Base-by-base conservation (phyloP, 257 asterid species). In the Forsythia suspensa region DNA sequence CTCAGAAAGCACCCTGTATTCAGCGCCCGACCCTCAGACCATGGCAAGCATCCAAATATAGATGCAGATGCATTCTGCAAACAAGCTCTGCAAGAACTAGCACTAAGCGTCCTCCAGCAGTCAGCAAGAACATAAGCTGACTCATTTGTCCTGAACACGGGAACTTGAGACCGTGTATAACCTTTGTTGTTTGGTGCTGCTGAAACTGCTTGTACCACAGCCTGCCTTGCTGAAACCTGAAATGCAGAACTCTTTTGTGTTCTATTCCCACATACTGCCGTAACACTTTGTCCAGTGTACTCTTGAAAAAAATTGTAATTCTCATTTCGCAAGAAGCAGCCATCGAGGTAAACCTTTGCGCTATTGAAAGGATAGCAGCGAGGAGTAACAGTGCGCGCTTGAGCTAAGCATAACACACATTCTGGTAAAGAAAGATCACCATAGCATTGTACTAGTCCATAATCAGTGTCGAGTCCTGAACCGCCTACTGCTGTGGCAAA, bases 1-100 rank as follows among this genome's bases (percentile, higher is more conserved):
- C 94, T 85, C 88, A 92, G 59, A 81, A 90, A 83, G 63, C 97
- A 92, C 48, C 97, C 96, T 0, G 97, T 89, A 69, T 88, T 80
- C 18, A 92, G 65, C 0, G 94, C 97, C 71, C 88, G 83, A 24
- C 96, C 96, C 82, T 89, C 92, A 0, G 92, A 86, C 76, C 85
- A 72, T 37, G 97, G 97, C 79, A 92, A 81, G 83, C 97, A 92
- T 6, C 90, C 76, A 39, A 44, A 24, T n/a, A 92, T 69, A 6
- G 92, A 83, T 0, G 70, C 74, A 46, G 91, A 75, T 1, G 97
- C 97, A n/a, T 82, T 89, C 76, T 74, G 88, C 77, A 90, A 72
- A 82, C 97, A 92, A 8, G 90, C 89, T 66, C 84, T 77, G 41
- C 97, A 92, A 57, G 85, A 77, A 4, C 51, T 79, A 7, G 81